Evolutionary conservation across 2,329 filamentous ascomycete species (phyloP), one percentile per base, ranked within the genome.

Genomic region (Grosmannia huntii): DNA sequence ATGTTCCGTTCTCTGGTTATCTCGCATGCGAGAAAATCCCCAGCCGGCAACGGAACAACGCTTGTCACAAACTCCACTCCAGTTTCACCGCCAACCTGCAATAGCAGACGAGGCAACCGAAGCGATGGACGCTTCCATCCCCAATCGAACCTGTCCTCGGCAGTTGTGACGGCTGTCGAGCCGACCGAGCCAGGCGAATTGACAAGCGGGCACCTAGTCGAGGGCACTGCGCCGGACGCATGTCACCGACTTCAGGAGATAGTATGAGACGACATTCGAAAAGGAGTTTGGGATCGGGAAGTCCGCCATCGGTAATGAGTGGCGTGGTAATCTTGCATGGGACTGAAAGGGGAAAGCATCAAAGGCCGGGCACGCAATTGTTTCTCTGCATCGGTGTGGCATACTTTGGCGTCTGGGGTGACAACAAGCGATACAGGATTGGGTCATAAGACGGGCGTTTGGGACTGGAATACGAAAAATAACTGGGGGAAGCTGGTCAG

Each of bases 71-170:
- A n/a, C 9, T 14, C 28, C 16, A 25, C 25, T 38, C 16, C 41
- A 23, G 23, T 49, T 16, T 23, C 23, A 31, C 16, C 25, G 49
- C 49, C 49, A 28, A 16, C 10, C 16, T 38, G 23, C 31, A 19
- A 51, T 10, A 51, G 44, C 55, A 50, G 54, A n/a, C 52, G 38
- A n/a, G 60, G 62, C 49, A 56, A 46, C 25, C 50, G 41, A 21
- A 61, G 60, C 46, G 19, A 53, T 4, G 11, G 51, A n/a, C 10
- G 5, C 19, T 16, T 53, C 16, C 51, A 21, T 11, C 31, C 55
- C 44, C 51, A 36, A 46, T n/a, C 48, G 31, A 53, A 25, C 61
- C 60, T 46, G 41, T 41, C 33, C 36, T 19, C 52, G 12, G 5
- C 52, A 27, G 52, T 38, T 36, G 31, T 28, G 5, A 44, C 52